Evolutionary conservation across 345 rosid species (phyloP).

Genomic region (Ailanthus altissimus): DNA sequence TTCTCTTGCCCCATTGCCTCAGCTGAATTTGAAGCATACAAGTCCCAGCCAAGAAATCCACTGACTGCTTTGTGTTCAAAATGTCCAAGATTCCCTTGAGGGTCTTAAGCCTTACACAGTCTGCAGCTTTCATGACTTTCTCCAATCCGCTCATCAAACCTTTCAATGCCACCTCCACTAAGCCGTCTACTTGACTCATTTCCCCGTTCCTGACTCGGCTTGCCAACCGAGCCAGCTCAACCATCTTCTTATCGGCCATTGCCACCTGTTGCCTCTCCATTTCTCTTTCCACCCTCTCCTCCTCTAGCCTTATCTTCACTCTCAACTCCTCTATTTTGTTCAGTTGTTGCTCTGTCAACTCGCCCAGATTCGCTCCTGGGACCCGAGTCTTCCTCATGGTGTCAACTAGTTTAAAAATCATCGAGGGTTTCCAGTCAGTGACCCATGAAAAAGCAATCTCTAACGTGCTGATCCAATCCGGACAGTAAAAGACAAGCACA

Average conservation of each 20-base stretch:
- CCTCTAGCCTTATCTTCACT: conserved; percentile 56
- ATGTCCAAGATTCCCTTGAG: conserved; percentile 71
- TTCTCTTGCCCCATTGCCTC: conserved; percentile 45
- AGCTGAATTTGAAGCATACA: conserved; percentile 58
- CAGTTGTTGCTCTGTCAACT: conserved; percentile 51
- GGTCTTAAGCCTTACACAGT: conserved; percentile 76
- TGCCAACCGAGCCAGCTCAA: conserved; percentile 55
- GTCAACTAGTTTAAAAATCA: conserved; percentile 49
- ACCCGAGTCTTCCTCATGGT: conserved; percentile 35
- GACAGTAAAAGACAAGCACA: conserved; percentile 61
- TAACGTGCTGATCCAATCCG: conserved; percentile 57
- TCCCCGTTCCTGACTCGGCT: conserved; percentile 28
- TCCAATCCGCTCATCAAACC: conserved; percentile 50
- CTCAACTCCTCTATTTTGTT: conserved; percentile 55
- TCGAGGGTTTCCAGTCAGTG: conserved; percentile 86
- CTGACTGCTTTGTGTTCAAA: conserved; percentile 55
- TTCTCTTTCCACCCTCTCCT: conserved; percentile 72
- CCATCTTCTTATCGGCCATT: conserved; percentile 63
- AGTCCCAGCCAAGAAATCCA: conserved; percentile 60
- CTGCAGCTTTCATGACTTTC: conserved; percentile 75
- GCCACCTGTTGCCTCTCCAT: conserved; percentile 87
- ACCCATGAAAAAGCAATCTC: conserved; percentile 74
- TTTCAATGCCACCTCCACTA: conserved; percentile 50
- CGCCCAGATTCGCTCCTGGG: conserved; percentile 25
- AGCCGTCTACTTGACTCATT: conserved; percentile 26